Conservation (phyloP, 78 protist species). For the Dictyostelium brefeldianum region DNA sequence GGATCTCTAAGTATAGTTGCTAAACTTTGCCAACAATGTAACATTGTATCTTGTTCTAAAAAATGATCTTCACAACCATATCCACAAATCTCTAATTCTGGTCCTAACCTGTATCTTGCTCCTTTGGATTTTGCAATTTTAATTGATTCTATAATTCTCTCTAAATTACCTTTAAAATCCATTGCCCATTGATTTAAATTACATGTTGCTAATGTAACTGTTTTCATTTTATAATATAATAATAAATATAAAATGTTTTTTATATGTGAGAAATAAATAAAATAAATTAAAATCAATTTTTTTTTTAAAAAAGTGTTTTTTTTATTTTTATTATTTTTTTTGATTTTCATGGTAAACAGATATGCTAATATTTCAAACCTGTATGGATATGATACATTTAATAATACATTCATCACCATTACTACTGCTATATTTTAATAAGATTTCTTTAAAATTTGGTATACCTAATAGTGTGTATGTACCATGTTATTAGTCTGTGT, state of each 20-base stretch:
- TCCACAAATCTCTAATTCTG: slow-evolving; percentile 86
- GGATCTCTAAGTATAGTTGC: slow-evolving; percentile 19
- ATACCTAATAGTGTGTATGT: too few species aligned
- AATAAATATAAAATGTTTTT: neutral
- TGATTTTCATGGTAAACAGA: too few species aligned
- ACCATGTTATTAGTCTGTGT: too few species aligned
- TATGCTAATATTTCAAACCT: too few species aligned
- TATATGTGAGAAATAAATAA: neutral
- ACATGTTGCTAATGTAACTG: slow-evolving; percentile 91
- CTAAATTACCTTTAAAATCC: slow-evolving; percentile 91
- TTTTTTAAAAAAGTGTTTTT: too few species aligned
- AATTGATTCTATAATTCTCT: slow-evolving; percentile 69
- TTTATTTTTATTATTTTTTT: too few species aligned
- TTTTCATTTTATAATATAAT: slow-evolving; percentile 40
- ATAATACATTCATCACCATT: too few species aligned
- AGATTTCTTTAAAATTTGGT: too few species aligned
- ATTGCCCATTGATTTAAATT: slow-evolving; percentile 93
- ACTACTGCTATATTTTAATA: too few species aligned
- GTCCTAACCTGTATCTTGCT: slow-evolving; percentile 82
- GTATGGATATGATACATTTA: too few species aligned
- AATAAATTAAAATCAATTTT: too few species aligned
- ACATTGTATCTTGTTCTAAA: slow-evolving; percentile 88
- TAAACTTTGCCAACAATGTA: slow-evolving; percentile 87
- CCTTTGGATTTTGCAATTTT: slow-evolving; percentile 65
- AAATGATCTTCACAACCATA: slow-evolving; percentile 93